Evolutionary conservation across 257 asterid species (phyloP), one percentile per base, ranked within the genome.

Genomic region (Gardenia jasminoides): DNA sequence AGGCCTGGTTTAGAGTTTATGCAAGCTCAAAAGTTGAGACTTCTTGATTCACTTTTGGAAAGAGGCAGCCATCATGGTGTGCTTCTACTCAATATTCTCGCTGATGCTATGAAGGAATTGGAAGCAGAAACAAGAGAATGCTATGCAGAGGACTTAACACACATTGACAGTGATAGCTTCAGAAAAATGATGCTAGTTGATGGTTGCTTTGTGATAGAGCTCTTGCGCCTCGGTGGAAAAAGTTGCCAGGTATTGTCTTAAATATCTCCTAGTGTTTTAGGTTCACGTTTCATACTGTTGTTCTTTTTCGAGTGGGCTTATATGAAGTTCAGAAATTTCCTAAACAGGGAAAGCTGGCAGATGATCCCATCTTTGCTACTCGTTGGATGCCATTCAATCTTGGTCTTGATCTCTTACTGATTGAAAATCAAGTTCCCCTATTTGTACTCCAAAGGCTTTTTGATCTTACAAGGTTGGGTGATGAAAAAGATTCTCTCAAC

Each of bases 351-450:
- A 66, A 66, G 16, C 70, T 66, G 17, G 70, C 70, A 30, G 70
- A 66, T 66, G 70, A 66, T 66, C 70, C 70, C 33, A 66, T 66
- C 70, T 66, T 66, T 66, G 70, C 36, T 10, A 66, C 70, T 66
- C 70, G 70, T 10, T 66, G 70, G 70, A 66, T 66, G 70, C 70
- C 70, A 30, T 36, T 28, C 13, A 66, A 26, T 66, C 70, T 66
- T 15, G 70, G 70, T 0, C 16, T 66, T 2, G 70, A 66, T 66
- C 20, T 66, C 19, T 10, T 66, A 17, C 70, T 66, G 70, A 31
- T 66, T 0, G 70, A 66, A 30, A 66, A 66, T 30, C 70, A 66
- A 66, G 44, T 66, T 39, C 70, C 70, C 9, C 33, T 66, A 7
- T 66, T 66, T 66, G 31, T 66, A n/a, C 20, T 66, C 20, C 36